Base-by-base conservation (phyloP, 1,284 basidiomycete genomes). In the Marasmius oreades region DNA sequence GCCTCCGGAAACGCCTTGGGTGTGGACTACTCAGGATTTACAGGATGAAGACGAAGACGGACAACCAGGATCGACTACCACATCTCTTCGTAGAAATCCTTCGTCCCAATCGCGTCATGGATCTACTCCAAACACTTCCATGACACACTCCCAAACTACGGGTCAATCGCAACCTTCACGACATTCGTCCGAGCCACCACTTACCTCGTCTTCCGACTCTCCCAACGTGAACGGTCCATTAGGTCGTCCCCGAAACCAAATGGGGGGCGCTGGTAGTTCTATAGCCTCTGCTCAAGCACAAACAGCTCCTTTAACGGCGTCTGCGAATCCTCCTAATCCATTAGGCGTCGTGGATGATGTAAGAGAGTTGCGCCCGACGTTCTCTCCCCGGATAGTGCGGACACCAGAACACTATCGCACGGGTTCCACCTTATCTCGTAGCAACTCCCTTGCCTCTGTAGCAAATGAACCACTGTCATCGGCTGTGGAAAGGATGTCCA, bases 361-460 rank as follows among this genome's bases (percentile, higher is more conserved):
- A 67, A 24, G 67, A 20, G 77, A 81, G 20, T 77, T 88, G 14
- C 77, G 82, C 46, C 74, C 84, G 0, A 88, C 88, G 0, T 89
- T 89, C 63, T 84, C 84, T 2, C 65, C 80, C 18, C 80, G 72
- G 46, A 84, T 31, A 5, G 28, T 31, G 10, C 4, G 28, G 10
- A 31, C 28, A 31, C 28, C 28, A 31, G 5, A 31, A 31, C 28
- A 31, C 28, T 31, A 31, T 10, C 4, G 28, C 28, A 31, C 5
- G 5, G 28, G n/a, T n/a, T n/a, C n/a, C n/a, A n/a, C n/a, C 36
- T 37, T 37, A 37, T 37, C 5, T n/a, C 67, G 47, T 66, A 61
- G 48, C 59, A 24, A 57, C 22, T 8, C 61, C 3, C 65, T 65
- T 51, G 63, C 65, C 67, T 10, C 67, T 64, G n/a, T 69, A 2